A percentile compares a stretch with the other conserved stretches of the same genome.
Evolutionary conservation across 2,329 filamentous ascomycete species (phyloP).

Genomic region (Aspergillus tamarii): DNA sequence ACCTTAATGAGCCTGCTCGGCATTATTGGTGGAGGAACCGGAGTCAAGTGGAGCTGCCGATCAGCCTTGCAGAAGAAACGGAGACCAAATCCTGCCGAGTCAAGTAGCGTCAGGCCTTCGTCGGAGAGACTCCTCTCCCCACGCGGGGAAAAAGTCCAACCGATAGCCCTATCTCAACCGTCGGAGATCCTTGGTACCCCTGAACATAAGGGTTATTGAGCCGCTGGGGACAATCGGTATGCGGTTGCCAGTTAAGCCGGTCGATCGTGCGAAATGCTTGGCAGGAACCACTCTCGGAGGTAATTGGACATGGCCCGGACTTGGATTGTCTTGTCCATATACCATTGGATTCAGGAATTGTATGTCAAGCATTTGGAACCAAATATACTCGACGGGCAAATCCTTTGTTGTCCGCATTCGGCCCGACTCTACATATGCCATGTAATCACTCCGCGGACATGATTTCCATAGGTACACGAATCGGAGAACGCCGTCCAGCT

Average conservation of each 20-base stretch:
- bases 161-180: not conserved
- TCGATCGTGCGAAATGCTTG: not conserved
- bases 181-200: not conserved
- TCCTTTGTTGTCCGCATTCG: not conserved
- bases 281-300: not conserved
- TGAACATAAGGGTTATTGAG: not conserved
- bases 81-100: not conserved
- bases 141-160: not conserved
- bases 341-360: not conserved
- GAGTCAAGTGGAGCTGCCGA: not conserved
- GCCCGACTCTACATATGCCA: not conserved
- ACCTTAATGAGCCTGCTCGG: not conserved
- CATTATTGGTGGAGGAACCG: not conserved
- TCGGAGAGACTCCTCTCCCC: not conserved
- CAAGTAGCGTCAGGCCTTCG: not conserved
- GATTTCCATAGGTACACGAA: not conserved
- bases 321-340: not conserved
- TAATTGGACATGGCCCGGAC: not conserved
- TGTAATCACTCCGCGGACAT: too few species aligned
- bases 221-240: not conserved
- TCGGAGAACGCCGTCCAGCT: not conserved
- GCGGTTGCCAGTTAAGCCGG: not conserved
- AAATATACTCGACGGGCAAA: not conserved
- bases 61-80: not conserved
- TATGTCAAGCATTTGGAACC: not conserved